Evolutionary conservation across 1,284 basidiomycete species (phyloP).

Genomic region (Fistulinella cinereoalba): DNA sequence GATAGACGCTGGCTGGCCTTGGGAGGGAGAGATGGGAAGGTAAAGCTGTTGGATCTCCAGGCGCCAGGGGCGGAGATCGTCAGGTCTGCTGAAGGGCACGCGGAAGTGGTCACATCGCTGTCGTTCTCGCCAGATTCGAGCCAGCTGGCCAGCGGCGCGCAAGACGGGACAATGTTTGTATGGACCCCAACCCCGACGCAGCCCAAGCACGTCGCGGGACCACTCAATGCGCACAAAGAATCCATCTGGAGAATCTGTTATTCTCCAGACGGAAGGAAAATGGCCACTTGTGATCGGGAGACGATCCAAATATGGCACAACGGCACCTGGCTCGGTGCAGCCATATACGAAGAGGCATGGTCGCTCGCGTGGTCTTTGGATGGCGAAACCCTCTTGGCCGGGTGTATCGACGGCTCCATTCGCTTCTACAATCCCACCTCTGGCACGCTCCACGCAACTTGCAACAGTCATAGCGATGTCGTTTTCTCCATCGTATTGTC

Average conservation of each 20-base stretch:
- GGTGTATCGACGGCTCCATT: constrained; percentile 18
- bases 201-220: constrained; percentile 9
- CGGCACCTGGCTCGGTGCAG: constrained; percentile 1
- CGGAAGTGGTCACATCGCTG: constrained; percentile 12
- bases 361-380: constrained; percentile 22
- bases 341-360: constrained; percentile 18
- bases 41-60: constrained; percentile 11
- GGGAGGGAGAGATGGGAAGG: constrained; percentile 16
- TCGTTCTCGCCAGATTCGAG: constrained; percentile 22
- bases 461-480: constrained; percentile 12
- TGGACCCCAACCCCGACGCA: constrained; percentile 22
- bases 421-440: constrained; percentile 12
- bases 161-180: constrained; percentile 21
- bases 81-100: constrained; percentile 8
- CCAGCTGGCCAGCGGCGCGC: constrained; percentile 17
- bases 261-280: constrained; percentile 17
- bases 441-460: constrained; percentile 2
- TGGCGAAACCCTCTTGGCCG: constrained; percentile 11
- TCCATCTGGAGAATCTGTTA: constrained; percentile 20
- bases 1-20: constrained; percentile 18
- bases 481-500: constrained; percentile 16
- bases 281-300: constrained; percentile 23
- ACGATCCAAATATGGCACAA: constrained; percentile 20
- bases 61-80: neutral
- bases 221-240: constrained; percentile 14